Percentiles rank a stretch among this genome's conserved stretches.
Evolutionary conservation across 345 rosid genomes (phyloP).

Genomic region (Gossypium bickii): DNA sequence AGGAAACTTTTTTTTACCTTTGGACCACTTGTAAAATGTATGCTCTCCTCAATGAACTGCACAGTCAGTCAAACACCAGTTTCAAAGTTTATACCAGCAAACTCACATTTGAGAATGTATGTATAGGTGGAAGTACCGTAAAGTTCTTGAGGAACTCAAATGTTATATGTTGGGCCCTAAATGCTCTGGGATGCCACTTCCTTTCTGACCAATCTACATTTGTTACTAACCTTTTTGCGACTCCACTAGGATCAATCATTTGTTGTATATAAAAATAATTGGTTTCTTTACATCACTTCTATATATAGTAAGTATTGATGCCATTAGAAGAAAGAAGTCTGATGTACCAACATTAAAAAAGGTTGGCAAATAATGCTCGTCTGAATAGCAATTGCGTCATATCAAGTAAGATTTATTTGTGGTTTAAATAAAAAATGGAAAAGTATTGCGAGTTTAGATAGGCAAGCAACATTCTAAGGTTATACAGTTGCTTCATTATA

Average conservation of each 20-base stretch:
- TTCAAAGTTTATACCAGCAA: not conserved
- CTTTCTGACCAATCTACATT: no score
- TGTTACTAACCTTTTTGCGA: slow-evolving; percentile 71
- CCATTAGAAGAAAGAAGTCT: not conserved
- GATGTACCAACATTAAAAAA: slow-evolving; percentile 47
- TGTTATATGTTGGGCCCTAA: slow-evolving; percentile 51
- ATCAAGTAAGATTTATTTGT: slow-evolving; percentile 23
- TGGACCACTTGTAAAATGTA: slow-evolving; percentile 56
- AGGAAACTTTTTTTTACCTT: slow-evolving; percentile 33
- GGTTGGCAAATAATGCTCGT: slow-evolving; percentile 68
- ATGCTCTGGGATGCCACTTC: slow-evolving; percentile 78
- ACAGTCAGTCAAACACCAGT: not conserved
- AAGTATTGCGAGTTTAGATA: not conserved
- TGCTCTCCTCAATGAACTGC: slow-evolving; percentile 50
- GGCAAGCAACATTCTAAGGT: no score
- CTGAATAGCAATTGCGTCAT: slow-evolving; percentile 61
- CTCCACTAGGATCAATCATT: slow-evolving; percentile 68
- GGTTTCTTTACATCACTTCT: not conserved
- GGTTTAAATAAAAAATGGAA: no score
- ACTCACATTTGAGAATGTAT: not conserved
- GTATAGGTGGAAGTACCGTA: slow-evolving; percentile 33
- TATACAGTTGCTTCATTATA: not conserved
- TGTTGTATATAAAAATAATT: slow-evolving; percentile 13
- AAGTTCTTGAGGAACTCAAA: slow-evolving; percentile 49
- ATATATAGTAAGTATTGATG: not conserved